These are phyloP conservation scores for Tolypocladium ophioglossoides DNA, from an alignment of 2,329 filamentous ascomycete genomes.

Conservation along the genomic window DNA sequence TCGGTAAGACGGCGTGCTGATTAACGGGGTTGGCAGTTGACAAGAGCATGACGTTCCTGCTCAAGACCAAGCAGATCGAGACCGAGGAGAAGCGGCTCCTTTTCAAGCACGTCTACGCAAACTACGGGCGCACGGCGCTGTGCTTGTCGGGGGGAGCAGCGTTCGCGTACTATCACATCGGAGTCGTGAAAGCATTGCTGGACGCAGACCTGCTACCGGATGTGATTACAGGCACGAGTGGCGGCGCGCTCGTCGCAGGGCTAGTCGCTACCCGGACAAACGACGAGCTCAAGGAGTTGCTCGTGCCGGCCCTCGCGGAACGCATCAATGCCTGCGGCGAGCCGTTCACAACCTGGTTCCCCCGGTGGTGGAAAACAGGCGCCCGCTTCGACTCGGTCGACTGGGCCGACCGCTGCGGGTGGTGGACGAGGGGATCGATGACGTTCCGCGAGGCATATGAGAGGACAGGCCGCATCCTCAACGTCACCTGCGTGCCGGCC, in stretches of 20 bases:
- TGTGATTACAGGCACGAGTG: conserved; percentile 93
- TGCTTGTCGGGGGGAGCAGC: conserved; percentile 89
- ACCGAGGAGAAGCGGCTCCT: conserved; percentile 66
- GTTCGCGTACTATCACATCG: conserved; percentile 96
- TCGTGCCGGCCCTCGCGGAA: conserved; percentile 77
- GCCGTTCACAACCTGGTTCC: conserved; percentile 61
- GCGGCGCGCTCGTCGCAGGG: conserved; percentile 80
- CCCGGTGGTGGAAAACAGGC: conserved; percentile 83
- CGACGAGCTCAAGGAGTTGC: conserved; percentile 73
- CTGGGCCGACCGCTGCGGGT: conserved; percentile 76
- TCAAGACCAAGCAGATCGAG: conserved; percentile 55
- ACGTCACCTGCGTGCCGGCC: conserved; percentile 90
- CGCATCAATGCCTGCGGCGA: conserved; percentile 83
- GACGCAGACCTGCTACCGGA: conserved; percentile 80
- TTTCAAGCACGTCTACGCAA: conserved; percentile 82
- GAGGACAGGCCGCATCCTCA: conserved; percentile 85
- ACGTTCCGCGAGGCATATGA: conserved; percentile 94
- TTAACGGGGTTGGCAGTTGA: conserved; percentile 39
- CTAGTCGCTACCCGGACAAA: conserved; percentile 84
- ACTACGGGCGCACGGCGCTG: conserved; percentile 84
- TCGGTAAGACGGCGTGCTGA: neutral
- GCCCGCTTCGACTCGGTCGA: conserved; percentile 89
- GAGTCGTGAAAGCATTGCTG: conserved; percentile 78
- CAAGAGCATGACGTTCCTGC: conserved; percentile 54
- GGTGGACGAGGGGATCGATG: conserved; percentile 85